Evolutionary conservation across 2,329 filamentous ascomycete species (phyloP).

Genomic region (Xylaria sp.): DNA sequence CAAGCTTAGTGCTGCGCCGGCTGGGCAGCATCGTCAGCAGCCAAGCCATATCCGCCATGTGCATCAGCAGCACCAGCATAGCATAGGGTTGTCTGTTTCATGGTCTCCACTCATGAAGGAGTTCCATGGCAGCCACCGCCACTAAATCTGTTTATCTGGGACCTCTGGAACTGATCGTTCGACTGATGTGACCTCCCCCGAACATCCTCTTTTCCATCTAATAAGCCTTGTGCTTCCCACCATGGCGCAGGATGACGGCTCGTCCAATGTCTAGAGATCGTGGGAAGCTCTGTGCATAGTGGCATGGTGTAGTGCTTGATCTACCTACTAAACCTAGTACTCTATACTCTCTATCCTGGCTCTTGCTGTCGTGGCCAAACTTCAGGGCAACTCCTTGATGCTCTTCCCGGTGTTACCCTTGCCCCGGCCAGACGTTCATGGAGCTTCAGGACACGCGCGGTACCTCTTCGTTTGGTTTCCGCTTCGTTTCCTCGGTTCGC

Average conservation of each 20-base stretch:
- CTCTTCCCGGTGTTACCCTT: conserved; percentile 43
- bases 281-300: conserved; percentile 38
- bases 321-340: conserved; percentile 32
- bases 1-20: conserved; percentile 26
- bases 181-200: conserved; percentile 43
- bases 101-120: conserved; percentile 50
- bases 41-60: conserved; percentile 47
- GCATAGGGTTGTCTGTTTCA: conserved; percentile 48
- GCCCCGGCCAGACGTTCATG: conserved; percentile 40
- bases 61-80: conserved; percentile 46
- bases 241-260: conserved; percentile 35
- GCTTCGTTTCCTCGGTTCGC: conserved; percentile 45
- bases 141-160: conserved; percentile 47
- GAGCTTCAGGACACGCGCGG: conserved; percentile 40
- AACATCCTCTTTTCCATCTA: conserved; percentile 41
- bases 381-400: conserved; percentile 41
- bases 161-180: conserved; percentile 41
- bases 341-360: conserved; percentile 35
- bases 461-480: conserved; percentile 46
- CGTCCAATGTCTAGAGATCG: conserved; percentile 40
- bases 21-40: conserved; percentile 43
- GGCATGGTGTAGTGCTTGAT: conserved; percentile 38
- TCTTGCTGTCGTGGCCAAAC: conserved; percentile 40
- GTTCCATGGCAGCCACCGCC: conserved; percentile 52
- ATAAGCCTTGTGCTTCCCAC: conserved; percentile 47